Base-by-base conservation (phyloP, 2,329 filamentous ascomycete species). In the Harringtonia lauricola region DNA sequence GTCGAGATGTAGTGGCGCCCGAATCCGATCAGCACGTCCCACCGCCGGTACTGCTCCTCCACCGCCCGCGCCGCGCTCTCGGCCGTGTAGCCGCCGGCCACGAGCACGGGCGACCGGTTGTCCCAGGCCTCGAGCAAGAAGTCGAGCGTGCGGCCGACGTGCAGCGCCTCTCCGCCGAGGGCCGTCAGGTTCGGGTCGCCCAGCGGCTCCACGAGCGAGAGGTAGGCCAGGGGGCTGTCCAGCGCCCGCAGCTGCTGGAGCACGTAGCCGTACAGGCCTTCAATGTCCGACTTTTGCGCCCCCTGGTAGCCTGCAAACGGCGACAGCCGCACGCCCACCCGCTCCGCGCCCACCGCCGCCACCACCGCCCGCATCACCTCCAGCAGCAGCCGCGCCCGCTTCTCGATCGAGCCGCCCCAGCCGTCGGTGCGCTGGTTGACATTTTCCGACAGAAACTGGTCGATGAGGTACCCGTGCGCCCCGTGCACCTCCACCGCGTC, bases 381-480 rank as follows among this genome's bases (percentile, higher is more conserved):
- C 2, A 87, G 61, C 0, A 74, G 71, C 8, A 92, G 60, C 0
- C 85, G 73, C 0, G 68, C 74, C 33, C 86, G 74, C 62, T 90
- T 89, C 63, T 84, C 80, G 50, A 83, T 82, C 37, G 66, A 74
- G 2, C 81, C 81, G 18, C 81, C 81, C 53, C 85, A 86, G 45
- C 69, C 54, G 55, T 85, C 81, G 0, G 69, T 83, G 15, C 86
- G 72, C 42, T 74, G 65, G 62, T 92, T 92, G 14, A 70, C 70
- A 0, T 72, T 71, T 0, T 84, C 83, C 0, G 76, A 79, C 4
- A 88, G 48, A 65, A 90, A 92, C 4, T 68, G 64, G 53, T 80
- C 76, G 0, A 90, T 64, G 0, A 94, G 70, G 56, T 90, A 92
- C 1, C 86, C 85, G 54, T 92, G 85, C 0, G 84, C 86, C 51